A percentile compares a stretch with the other conserved stretches of the same genome.
Evolutionary conservation across 306 rosid species (phyloP).

Genomic region (Cajanus cajan): DNA sequence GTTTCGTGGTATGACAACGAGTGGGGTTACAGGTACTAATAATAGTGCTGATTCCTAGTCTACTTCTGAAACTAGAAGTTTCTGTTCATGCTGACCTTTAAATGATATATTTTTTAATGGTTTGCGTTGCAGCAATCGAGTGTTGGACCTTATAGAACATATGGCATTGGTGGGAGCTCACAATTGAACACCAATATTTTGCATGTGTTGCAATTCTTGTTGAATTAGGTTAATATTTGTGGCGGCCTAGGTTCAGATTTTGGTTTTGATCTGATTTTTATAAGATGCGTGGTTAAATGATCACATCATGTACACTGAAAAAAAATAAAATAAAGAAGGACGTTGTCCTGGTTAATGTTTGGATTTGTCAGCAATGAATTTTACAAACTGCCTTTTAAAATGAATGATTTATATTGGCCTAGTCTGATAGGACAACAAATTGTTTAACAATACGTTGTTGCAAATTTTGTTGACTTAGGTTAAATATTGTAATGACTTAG

Average conservation of each 20-base stretch:
- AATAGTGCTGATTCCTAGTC: no score
- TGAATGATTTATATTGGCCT: neutral
- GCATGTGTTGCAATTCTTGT: constrained; percentile 26
- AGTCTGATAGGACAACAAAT: neutral
- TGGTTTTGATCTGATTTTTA: constrained; percentile 33
- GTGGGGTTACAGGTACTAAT: constrained; percentile 93
- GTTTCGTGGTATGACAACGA: constrained; percentile 98
- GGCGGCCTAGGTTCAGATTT: constrained; percentile 33
- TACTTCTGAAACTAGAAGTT: neutral
- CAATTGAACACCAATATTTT: constrained; percentile 29
- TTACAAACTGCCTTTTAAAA: neutral
- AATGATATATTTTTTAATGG: neutral
- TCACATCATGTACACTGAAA: constrained; percentile 25
- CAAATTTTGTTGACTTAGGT: no score
- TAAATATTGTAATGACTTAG: no score
- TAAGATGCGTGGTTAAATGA: constrained; percentile 29
- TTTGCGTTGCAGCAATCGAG: constrained; percentile 70
- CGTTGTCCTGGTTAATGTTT: constrained; percentile 1
- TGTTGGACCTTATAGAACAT: constrained; percentile 94
- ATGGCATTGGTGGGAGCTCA: constrained; percentile 82
- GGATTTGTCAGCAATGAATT: constrained; percentile 8
- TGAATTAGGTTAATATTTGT: constrained; percentile 32
- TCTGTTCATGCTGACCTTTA: neutral
- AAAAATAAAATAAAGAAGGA: constrained; percentile 25
- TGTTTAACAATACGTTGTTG: no score